Percentiles rank a stretch among this genome's conserved stretches.
phyloP scores from a whole-genome alignment of 2,329 filamentous ascomycete genomes.

The Aspergillus versicolor region DNA sequence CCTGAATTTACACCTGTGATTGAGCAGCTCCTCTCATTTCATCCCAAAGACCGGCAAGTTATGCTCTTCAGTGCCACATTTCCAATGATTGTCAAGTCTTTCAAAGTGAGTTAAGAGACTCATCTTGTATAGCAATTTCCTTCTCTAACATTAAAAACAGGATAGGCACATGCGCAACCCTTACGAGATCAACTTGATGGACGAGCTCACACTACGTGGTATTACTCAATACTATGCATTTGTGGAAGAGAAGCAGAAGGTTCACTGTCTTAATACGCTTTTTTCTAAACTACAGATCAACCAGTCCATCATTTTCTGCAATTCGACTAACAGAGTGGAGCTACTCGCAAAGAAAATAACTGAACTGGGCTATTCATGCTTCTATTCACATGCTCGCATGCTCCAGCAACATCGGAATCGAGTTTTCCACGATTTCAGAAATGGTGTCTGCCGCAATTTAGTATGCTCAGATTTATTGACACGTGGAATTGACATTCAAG shows the following conservation, averaged over 20 bases:
- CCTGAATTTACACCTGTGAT: conserved; percentile 97
- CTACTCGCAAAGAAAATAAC: conserved; percentile 98
- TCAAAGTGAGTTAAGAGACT: conserved; percentile 56
- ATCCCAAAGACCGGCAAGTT: conserved; percentile 95
- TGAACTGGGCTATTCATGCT: conserved; percentile 97
- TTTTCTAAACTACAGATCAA: conserved; percentile 99
- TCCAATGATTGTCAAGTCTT: conserved; percentile 93
- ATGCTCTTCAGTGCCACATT: conserved; percentile 99
- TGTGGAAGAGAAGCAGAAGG: conserved; percentile 98
- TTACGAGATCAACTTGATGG: conserved; percentile 99
- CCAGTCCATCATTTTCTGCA: conserved; percentile 99
- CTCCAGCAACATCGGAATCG: conserved; percentile 94
- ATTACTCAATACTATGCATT: conserved; percentile 99
- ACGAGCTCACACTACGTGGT: conserved; percentile 94
- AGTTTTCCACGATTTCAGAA: conserved; percentile 98
- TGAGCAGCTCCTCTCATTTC: conserved; percentile 90
- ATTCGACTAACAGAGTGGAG: conserved; percentile 97
- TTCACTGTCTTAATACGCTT: conserved; percentile 96
- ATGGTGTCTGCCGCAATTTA: conserved; percentile 94
- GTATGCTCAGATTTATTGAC: conserved; percentile 97
- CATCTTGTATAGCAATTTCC: background rate
- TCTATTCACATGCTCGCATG: conserved; percentile 99
- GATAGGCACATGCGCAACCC: conserved; percentile 97
- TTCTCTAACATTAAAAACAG: conserved; percentile 14
- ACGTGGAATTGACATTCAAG: conserved; percentile 98